phyloP scores from a whole-genome alignment of 164 flowering plant genomes.

The Malania oleifera region DNA sequence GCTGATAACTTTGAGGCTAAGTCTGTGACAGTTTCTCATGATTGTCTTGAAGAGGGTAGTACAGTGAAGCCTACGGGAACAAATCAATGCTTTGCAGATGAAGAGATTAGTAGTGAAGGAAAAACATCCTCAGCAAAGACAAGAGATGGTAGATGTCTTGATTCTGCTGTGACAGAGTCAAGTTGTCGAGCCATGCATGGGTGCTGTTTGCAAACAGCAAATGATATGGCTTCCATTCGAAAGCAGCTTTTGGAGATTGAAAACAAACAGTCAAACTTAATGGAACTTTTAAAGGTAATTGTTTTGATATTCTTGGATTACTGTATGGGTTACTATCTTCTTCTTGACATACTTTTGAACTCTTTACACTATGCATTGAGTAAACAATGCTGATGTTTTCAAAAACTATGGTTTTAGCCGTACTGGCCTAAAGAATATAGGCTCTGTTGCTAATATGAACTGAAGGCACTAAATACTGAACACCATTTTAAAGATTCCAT shows the following conservation, averaged over 20 bases:
- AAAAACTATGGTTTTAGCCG: background rate
- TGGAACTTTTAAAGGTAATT: constrained; percentile 76
- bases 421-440: too few species aligned
- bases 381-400: constrained; percentile 1
- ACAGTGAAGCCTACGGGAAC: constrained; percentile 26
- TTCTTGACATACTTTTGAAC: background rate
- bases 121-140: constrained; percentile 24
- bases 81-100: constrained; percentile 32
- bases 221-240: constrained; percentile 52
- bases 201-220: constrained; percentile 55
- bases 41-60: constrained; percentile 22
- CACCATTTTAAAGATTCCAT: background rate
- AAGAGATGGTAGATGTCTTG: constrained; percentile 65
- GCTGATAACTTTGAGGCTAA: constrained; percentile 42
- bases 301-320: constrained; percentile 2
- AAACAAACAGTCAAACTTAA: constrained; percentile 61
- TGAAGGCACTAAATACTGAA: background rate
- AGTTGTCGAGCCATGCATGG: constrained; percentile 29
- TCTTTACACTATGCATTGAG: background rate
- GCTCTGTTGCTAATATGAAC: background rate
- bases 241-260: constrained; percentile 77
- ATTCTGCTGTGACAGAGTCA: constrained; percentile 62
- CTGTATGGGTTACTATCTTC: background rate
- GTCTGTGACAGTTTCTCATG: constrained; percentile 30
- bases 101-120: constrained; percentile 32